Percentiles rank a stretch among this genome's conserved stretches.
Conservation (phyloP, 257 asterid species). For the Nyctanthes arbortristis region DNA sequence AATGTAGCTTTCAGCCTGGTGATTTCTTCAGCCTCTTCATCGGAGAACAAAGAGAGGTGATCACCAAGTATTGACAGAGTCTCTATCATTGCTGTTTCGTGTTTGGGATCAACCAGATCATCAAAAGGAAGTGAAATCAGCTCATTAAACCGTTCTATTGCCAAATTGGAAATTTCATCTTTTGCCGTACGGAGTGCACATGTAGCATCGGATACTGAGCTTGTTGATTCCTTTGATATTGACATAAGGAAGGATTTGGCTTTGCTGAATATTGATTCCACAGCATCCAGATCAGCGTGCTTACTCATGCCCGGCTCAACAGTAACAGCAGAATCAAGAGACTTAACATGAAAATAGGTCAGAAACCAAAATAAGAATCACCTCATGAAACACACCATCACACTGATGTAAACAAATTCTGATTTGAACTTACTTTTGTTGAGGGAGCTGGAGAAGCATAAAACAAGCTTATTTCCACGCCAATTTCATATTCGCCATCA, state of each 20-base stretch:
- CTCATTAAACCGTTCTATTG: not conserved
- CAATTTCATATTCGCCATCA: not conserved
- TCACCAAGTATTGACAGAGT: conserved; percentile 1
- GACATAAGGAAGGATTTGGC: not conserved
- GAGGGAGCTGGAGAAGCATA: not conserved
- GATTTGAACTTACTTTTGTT: not conserved
- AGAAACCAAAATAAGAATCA: not conserved
- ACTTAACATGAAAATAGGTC: not conserved
- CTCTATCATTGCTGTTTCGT: conserved; percentile 14
- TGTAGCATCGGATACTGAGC: too few species aligned
- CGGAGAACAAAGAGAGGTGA: not conserved
- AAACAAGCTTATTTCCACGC: not conserved
- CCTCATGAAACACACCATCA: not conserved
- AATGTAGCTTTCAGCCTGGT: not conserved
- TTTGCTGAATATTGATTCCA: not conserved
- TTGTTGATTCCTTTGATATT: too few species aligned
- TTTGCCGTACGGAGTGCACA: too few species aligned
- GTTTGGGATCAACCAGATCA: not conserved
- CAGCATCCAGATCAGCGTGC: not conserved
- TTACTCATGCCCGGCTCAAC: not conserved
- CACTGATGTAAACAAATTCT: not conserved
- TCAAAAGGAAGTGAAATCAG: conserved; percentile 1
- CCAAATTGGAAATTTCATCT: not conserved
- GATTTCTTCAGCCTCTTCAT: conserved; percentile 4
- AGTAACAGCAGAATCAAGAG: not conserved